Base-by-base conservation (phyloP, 2,329 filamentous ascomycete species). In the Fusarium sp. region DNA sequence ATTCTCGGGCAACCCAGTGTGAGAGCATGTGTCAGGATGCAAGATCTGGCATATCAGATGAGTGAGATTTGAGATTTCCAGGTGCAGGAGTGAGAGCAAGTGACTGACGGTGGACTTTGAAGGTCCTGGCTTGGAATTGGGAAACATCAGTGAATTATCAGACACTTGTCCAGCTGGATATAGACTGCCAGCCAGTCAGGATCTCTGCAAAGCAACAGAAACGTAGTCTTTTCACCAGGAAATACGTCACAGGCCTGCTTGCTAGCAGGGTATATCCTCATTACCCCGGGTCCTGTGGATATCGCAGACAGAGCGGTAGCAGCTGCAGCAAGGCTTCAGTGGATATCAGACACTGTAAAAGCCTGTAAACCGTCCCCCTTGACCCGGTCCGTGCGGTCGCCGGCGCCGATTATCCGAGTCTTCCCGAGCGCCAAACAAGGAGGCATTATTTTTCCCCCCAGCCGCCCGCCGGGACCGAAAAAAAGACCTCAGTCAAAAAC, bases 341-440 rank as follows among this genome's bases (percentile, higher is more conserved):
- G 56, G 28, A 40, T 53, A 46, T 40, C 25, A 25, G n/a, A 19
- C 55, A 25, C 58, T 59, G 43, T 59, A 48, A 58, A 47, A 46
- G 28, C 35, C 25, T 34, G 31, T 24, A 40, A 41, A 6, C 40
- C 39, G 26, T 19, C 10, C 69, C 68, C 69, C 58, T 71, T 71
- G 58, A 63, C 57, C 69, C 69, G 69, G 69, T 71, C 69, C 64
- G 69, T 71, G 69, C 69, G 19, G 53, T 41, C 45, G 35, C 42
- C 65, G 69, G 69, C 69, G 67, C 67, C 61, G 65, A 69, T 70
- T 72, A 72, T 72, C 70, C 70, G 70, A 72, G 58, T 72, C 64
- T 72, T 72, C 63, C 70, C 70, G 70, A 72, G 51, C 52, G 39
- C 36, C 40, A 29, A 39, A 28, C 53, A 50, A 61, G 64, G 63